Base-by-base conservation (phyloP, 345 rosid genomes). In the Citrus mangshanensis region DNA sequence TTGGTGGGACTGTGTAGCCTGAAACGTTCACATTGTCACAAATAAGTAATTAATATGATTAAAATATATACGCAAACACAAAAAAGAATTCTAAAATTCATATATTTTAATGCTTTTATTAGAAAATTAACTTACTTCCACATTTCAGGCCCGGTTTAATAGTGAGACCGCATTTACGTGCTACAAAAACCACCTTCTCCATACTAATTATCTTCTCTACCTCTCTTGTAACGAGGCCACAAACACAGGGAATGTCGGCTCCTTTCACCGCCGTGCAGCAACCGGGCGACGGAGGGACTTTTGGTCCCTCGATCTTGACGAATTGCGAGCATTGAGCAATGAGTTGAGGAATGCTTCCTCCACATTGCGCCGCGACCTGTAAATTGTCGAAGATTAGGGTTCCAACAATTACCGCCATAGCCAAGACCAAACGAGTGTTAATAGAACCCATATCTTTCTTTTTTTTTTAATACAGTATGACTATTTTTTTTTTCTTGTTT, bases 161-260 rank as follows among this genome's bases (percentile, higher is more conserved):
- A 14, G 81, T 83, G 19, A 80, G 75, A 72, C 88, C 88, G 51
- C 93, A 89, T 64, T 76, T 80, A 10, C 74, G 66, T 58, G 86
- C 87, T 54, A 86, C 85, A 25, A 79, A 81, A 34, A 78, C 86
- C 13, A 84, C 88, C 80, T 89, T 89, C 25, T 77, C 77, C 89
- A 86, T 82, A 77, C 86, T 87, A 56, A 85, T 32, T 28, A 60
- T 46, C 67, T 58, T 77, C 75, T 62, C 79, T 32, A 82, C 54
- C 13, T 79, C 82, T 24, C 60, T 24, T 18, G 88, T 80, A 24
- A 88, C 58, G 54, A 77, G 73, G 54, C 56, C 51, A 75, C 89
- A 85, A 1, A 77, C 12, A 58, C 91, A 87, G 14, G 79, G 75
- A n/a, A 85, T 37, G 55, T 86, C 86, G 16, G 80, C 66, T 1